Conservation (phyloP, 1,139 yeast genomes). For the Ashbya aceris region DNA sequence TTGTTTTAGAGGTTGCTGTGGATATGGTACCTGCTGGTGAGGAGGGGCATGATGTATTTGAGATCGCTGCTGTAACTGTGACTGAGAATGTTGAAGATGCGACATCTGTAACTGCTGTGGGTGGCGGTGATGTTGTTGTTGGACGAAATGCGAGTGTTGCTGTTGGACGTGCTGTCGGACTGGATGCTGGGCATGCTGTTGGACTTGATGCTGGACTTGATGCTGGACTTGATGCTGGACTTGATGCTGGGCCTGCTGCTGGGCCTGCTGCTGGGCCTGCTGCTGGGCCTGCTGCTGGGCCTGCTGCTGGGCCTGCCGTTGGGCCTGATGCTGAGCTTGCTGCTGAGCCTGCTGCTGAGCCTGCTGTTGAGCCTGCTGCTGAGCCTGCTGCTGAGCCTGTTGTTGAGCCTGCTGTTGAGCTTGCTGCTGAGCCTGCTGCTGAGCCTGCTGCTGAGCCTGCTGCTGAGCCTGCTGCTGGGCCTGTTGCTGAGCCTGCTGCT, state of each 20-base stretch:
- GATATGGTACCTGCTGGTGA: constrained; percentile 18
- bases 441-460: not conserved
- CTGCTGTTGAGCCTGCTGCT: constrained; percentile 8
- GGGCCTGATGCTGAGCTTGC: not conserved
- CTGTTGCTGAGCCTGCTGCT: not conserved
- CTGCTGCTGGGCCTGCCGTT: not conserved
- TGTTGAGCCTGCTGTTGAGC: not conserved
- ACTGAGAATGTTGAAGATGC: constrained; percentile 13
- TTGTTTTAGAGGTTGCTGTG: constrained; percentile 17
- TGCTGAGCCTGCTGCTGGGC: too few species aligned
- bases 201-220: not conserved
- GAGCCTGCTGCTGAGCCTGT: not conserved
- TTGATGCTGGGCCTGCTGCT: not conserved
- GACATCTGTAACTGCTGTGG: constrained; percentile 14
- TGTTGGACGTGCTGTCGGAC: not conserved
- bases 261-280: not conserved
- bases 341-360: not conserved
- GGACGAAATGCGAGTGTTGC: constrained; percentile 15
- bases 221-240: not conserved
- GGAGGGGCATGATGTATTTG: constrained; percentile 13
- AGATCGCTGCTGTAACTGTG: constrained; percentile 10
- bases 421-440: not conserved
- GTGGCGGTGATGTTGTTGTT: constrained; percentile 30
- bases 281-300: not conserved
- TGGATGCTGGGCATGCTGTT: not conserved